Conservation (phyloP, 805 yeast genomes). For the Wickerhamomyces chambardii region DNA sequence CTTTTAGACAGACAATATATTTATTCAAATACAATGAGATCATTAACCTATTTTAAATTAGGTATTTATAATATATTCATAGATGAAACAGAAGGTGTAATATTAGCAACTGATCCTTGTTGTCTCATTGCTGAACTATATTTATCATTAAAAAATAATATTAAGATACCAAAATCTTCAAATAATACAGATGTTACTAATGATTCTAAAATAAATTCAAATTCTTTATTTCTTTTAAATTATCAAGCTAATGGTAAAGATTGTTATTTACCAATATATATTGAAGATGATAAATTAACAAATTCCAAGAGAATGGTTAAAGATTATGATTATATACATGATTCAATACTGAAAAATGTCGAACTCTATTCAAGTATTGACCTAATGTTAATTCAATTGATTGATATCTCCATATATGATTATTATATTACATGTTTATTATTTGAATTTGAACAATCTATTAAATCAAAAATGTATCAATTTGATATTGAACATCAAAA, state of each 20-base stretch:
- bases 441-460: conserved; percentile 10
- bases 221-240: conserved; percentile 35
- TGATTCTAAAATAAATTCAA: conserved; percentile 7
- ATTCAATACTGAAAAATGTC: conserved; percentile 24
- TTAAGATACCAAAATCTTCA: conserved; percentile 28
- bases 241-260: conserved; percentile 35
- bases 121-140: conserved; percentile 39
- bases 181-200: not conserved
- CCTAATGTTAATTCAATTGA: conserved; percentile 25
- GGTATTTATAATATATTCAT: conserved; percentile 41
- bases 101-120: conserved; percentile 50
- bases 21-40: conserved; percentile 8
- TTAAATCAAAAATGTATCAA: conserved; percentile 17
- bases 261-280: conserved; percentile 42
- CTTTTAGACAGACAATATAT: conserved; percentile 15
- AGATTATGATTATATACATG: conserved; percentile 25
- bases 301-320: conserved; percentile 23
- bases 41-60: conserved; percentile 31
- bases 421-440: conserved; percentile 32
- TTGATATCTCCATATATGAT: conserved; percentile 42
- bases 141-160: conserved; percentile 32
- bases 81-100: conserved; percentile 15
- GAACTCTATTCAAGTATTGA: conserved; percentile 19
- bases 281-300: conserved; percentile 35
- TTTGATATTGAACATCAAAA: not conserved